Percentiles rank a stretch among this genome's conserved stretches.
These are phyloP conservation scores for Manihot esculenta DNA, from an alignment of 441 rosid genomes.

Conservation along the genomic window DNA sequence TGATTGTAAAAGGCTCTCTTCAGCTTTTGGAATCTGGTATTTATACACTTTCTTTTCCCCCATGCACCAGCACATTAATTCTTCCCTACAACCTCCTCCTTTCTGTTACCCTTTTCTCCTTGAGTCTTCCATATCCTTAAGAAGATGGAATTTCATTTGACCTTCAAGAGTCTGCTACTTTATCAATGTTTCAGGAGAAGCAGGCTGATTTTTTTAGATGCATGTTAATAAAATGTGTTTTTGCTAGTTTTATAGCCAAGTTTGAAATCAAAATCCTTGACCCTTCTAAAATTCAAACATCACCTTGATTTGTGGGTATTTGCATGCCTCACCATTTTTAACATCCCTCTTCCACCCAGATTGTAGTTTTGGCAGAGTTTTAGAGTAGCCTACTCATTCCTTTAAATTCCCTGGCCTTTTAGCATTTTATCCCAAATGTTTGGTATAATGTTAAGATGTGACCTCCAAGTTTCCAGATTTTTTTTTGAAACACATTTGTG, in stretches of 20 bases:
- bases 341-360: background rate
- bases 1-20: too few relatives aligned
- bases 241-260: background rate
- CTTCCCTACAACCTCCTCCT: too few relatives aligned
- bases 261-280: background rate
- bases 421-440: background rate
- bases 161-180: too few relatives aligned
- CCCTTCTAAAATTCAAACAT: background rate
- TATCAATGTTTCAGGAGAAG: too few relatives aligned
- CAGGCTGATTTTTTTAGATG: too few relatives aligned
- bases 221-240: too few relatives aligned
- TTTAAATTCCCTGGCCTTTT: background rate
- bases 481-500: background rate
- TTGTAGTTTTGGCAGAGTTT: background rate
- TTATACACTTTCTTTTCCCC: too few relatives aligned
- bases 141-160: too few relatives aligned
- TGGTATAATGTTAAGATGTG: background rate
- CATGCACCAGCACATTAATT: too few relatives aligned
- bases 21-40: too few relatives aligned
- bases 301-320: background rate
- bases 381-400: background rate
- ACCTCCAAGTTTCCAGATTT: background rate
- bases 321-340: background rate
- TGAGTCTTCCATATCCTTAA: too few relatives aligned
- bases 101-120: too few relatives aligned